Evolutionary conservation across 257 asterid genomes (phyloP).

Genomic region (Solanum bulbocastanum): DNA sequence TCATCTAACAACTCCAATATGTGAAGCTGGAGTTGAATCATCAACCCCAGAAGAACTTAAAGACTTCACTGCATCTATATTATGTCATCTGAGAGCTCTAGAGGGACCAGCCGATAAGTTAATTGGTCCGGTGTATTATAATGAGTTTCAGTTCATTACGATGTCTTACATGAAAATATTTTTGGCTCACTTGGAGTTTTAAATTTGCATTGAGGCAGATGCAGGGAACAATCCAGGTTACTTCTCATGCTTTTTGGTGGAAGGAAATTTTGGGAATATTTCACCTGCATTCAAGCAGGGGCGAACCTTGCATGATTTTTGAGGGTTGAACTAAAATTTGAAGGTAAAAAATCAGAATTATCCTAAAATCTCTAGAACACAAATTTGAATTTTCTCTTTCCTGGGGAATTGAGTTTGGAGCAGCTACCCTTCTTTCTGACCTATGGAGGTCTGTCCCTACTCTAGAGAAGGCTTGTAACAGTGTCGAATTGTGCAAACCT

Average conservation of each 20-base stretch:
- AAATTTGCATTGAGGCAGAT: background rate
- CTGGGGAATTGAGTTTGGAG: background rate
- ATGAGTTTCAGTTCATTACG: background rate
- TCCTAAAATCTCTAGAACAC: background rate
- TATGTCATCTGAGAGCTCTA: background rate
- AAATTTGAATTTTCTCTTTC: background rate
- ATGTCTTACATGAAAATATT: background rate
- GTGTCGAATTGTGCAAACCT: background rate
- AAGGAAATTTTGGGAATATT: slow-evolving; percentile 4
- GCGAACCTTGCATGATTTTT: background rate
- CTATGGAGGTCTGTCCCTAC: background rate
- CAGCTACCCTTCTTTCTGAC: background rate
- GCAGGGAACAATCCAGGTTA: background rate
- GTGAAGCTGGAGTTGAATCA: background rate
- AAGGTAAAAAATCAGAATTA: background rate
- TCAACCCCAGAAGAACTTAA: background rate
- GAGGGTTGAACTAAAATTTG: slow-evolving; percentile 3
- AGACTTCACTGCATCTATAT: background rate
- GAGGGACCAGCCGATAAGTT: background rate
- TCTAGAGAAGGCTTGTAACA: background rate
- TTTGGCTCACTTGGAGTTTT: background rate
- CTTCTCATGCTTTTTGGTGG: background rate
- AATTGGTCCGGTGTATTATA: background rate
- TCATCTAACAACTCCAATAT: background rate
- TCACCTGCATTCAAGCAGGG: slow-evolving; percentile 1